Conservation (phyloP, 108 stramenopile species). For the Thalassiosira profunda region DNA sequence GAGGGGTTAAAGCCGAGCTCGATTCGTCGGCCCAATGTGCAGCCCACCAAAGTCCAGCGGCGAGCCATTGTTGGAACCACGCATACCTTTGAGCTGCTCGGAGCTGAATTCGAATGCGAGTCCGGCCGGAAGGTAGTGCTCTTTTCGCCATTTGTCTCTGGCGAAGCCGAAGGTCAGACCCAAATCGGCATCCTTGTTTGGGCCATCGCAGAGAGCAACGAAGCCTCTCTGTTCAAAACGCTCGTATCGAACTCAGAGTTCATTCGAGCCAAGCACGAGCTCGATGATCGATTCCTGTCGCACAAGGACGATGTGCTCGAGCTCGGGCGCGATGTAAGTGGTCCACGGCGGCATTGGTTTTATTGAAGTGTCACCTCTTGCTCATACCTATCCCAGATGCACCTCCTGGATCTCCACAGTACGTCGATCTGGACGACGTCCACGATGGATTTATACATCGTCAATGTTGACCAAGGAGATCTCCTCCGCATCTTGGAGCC, state of each 20-base stretch:
- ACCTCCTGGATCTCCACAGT: slow-evolving; percentile 13
- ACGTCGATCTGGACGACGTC: slow-evolving; percentile 15
- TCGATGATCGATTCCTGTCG: slow-evolving; percentile 9
- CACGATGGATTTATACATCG: slow-evolving; percentile 5
- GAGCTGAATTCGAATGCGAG: background rate
- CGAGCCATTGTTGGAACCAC: slow-evolving; percentile 10
- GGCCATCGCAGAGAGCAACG: slow-evolving; percentile 3
- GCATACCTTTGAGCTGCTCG: slow-evolving; percentile 11
- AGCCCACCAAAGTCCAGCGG: slow-evolving; percentile 2
- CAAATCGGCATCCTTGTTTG: slow-evolving; percentile 10
- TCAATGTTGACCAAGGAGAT: slow-evolving; percentile 10
- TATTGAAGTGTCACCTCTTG: no score
- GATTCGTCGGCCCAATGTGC: background rate
- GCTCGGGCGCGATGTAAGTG: slow-evolving; percentile 17
- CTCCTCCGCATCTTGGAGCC: background rate
- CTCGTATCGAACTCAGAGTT: slow-evolving; percentile 13
- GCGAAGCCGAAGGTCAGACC: slow-evolving; percentile 5
- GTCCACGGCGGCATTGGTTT: background rate
- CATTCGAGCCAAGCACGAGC: background rate
- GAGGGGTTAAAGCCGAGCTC: slow-evolving; percentile 3
- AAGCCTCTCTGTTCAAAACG: slow-evolving; percentile 15
- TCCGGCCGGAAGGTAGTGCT: background rate
- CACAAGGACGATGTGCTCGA: slow-evolving; percentile 9
- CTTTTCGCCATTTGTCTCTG: slow-evolving; percentile 11
- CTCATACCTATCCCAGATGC: no score